phyloP scores from a whole-genome alignment of 2,329 filamentous ascomycete species.

The Aspergillus carbonarius region DNA sequence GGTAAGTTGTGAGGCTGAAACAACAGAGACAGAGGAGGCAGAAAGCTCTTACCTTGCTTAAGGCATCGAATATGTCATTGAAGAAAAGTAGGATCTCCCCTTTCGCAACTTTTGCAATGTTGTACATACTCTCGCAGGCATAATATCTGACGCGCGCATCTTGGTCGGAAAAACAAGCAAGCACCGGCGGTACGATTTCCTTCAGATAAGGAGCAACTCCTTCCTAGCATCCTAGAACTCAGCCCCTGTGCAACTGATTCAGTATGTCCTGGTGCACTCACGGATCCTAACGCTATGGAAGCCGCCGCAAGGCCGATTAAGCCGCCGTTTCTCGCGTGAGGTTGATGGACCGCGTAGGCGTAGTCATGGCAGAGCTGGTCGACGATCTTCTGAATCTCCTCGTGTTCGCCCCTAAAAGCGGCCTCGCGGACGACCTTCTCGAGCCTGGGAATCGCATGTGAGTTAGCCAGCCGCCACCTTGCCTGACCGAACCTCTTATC shows the following conservation, averaged over 20 bases:
- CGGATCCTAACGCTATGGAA: conserved; percentile 88
- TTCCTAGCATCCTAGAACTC: conserved; percentile 47
- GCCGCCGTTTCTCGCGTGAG: conserved; percentile 92
- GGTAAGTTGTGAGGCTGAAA: conserved; percentile 13
- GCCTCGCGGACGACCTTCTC: conserved; percentile 88
- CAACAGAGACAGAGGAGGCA: background rate
- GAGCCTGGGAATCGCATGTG: conserved; percentile 57
- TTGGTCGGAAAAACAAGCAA: conserved; percentile 97
- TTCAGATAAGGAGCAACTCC: conserved; percentile 89
- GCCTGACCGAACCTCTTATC: background rate
- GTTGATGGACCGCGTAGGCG: conserved; percentile 94
- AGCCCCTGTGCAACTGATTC: background rate
- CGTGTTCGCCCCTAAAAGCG: conserved; percentile 71
- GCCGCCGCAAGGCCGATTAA: conserved; percentile 93
- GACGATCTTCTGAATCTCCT: conserved; percentile 80
- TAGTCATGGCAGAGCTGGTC: conserved; percentile 97
- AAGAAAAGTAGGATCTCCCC: conserved; percentile 97
- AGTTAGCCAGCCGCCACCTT: conserved; percentile 9
- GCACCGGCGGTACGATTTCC: conserved; percentile 90
- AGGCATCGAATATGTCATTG: conserved; percentile 95
- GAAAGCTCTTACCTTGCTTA: conserved; percentile 73
- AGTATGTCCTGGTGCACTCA: conserved; percentile 52
- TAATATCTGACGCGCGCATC: conserved; percentile 97
- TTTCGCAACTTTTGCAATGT: conserved; percentile 98
- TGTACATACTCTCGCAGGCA: conserved; percentile 99